phyloP scores from a whole-genome alignment of 164 flowering plant species.

The Liquidambar formosana region DNA sequence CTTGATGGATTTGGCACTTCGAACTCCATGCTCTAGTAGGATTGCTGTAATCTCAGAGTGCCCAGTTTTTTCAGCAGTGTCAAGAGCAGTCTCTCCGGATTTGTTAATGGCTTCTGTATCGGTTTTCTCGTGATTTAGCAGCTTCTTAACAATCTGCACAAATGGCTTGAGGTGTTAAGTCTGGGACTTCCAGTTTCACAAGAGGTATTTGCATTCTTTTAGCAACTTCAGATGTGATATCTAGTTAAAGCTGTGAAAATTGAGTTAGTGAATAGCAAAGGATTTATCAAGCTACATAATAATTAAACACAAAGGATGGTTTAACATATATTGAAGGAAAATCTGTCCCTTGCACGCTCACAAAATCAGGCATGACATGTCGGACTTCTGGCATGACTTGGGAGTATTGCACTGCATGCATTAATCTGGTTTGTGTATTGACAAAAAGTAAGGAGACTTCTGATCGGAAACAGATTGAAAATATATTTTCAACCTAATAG shows the following conservation, averaged over 20 bases:
- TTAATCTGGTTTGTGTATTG: no score
- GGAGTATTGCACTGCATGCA: background rate
- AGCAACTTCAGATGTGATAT: background rate
- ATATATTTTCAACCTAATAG: background rate
- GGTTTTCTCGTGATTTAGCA: slow-evolving; percentile 18
- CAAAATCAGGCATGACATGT: background rate
- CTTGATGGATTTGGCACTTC: slow-evolving; percentile 33
- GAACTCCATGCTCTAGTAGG: slow-evolving; percentile 27
- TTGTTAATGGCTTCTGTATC: slow-evolving; percentile 24
- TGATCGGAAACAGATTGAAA: no score
- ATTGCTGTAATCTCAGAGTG: slow-evolving; percentile 25
- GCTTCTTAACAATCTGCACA: slow-evolving; percentile 34
- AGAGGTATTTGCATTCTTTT: background rate
- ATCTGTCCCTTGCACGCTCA: background rate
- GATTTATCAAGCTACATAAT: background rate
- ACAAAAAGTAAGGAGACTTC: no score
- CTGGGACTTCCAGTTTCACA: background rate
- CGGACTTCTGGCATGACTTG: background rate
- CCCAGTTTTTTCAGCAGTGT: slow-evolving; percentile 43
- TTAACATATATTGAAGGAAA: background rate
- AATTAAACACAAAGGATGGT: background rate
- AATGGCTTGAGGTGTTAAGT: background rate
- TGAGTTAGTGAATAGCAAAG: background rate
- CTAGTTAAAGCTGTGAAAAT: background rate
- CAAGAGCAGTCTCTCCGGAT: slow-evolving; percentile 50